Evolutionary conservation across 2,329 filamentous ascomycete species (phyloP).

Genomic region (Aspergillus intermedius): DNA sequence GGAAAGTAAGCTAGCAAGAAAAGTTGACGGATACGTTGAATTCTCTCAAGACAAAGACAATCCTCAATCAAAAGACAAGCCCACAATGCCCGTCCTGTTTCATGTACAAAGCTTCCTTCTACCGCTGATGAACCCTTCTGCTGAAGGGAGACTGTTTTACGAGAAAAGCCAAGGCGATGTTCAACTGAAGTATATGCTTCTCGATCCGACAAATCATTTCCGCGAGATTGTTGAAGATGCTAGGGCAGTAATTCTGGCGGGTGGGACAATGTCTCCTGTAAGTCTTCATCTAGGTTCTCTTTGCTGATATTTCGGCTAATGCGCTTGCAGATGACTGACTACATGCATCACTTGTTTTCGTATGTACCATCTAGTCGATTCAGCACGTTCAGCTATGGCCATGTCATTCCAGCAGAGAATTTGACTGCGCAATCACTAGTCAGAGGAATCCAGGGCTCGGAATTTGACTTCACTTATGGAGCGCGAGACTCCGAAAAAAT

Average conservation of each 20-base stretch:
- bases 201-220: slow-evolving; percentile 89
- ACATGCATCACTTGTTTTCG: slow-evolving; percentile 77
- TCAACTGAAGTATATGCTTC: slow-evolving; percentile 72
- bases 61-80: slow-evolving; percentile 19
- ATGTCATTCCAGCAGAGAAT: slow-evolving; percentile 80
- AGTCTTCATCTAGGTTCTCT: slow-evolving; percentile 13
- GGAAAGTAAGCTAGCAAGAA: slow-evolving; percentile 86
- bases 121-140: slow-evolving; percentile 77
- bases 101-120: slow-evolving; percentile 65
- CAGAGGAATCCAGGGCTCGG: slow-evolving; percentile 40
- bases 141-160: slow-evolving; percentile 57
- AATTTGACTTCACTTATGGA: slow-evolving; percentile 84
- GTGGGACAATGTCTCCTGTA: slow-evolving; percentile 91
- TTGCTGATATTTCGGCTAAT: not conserved
- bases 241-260: slow-evolving; percentile 80
- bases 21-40: slow-evolving; percentile 81
- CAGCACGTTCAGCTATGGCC: slow-evolving; percentile 81
- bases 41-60: slow-evolving; percentile 51
- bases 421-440: slow-evolving; percentile 70
- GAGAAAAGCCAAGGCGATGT: slow-evolving; percentile 45
- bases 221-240: slow-evolving; percentile 78
- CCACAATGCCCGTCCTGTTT: slow-evolving; percentile 50
- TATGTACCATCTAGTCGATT: slow-evolving; percentile 59
- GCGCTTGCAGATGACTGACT: slow-evolving; percentile 65
- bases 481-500: slow-evolving; percentile 63